Evolutionary conservation across 257 asterid genomes (phyloP), one percentile per base, ranked within the genome.

Genomic region (Nicotiana otophora): DNA sequence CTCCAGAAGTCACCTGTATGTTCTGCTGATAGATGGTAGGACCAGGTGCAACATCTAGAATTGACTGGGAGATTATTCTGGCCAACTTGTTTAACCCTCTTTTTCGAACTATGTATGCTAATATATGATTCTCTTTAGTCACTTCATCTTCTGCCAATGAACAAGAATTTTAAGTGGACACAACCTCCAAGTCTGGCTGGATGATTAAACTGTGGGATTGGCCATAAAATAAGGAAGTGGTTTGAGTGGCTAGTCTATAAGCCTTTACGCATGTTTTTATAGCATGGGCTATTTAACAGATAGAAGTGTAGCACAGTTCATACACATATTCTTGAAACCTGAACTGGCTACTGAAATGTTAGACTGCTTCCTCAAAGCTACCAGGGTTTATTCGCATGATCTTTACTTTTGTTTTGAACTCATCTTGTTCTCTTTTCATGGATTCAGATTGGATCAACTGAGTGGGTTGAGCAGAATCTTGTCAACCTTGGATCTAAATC

Each of bases 381-480:
- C 61, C 36, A 46, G 61, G 14, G 60, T 46, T 42, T 72, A 23
- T 12, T 72, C 20, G 46, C 26, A 72, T 48, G 39, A 72, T 46
- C 16, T 74, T 14, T 26, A 51, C 80, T 48, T 51, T 48, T 51
- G 62, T 15, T 78, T 70, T 34, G 69, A 79, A 74, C 79, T 79
- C 69, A 61, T 74, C 78, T 87, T 62, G 68, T 63, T 74, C 42
- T 75, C 81, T 80, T 84, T 19, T 28, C 75, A 20, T 86, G 82
- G 74, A 84, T 83, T 75, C 92, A 93, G 99, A 91, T 95, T 87
- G 99, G 99, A 66, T 95, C 99, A 11, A 90, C 97, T 19, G 99
- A 95, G 87, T 95, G 99, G 99, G 97, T 93, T 64, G 99, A 95
- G 89, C 93, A 96, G 83, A 94, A 96, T 87, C 87, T 90, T 58